Base-by-base conservation (phyloP, 2,329 filamentous ascomycete species). In the Fusarium incarnatum region DNA sequence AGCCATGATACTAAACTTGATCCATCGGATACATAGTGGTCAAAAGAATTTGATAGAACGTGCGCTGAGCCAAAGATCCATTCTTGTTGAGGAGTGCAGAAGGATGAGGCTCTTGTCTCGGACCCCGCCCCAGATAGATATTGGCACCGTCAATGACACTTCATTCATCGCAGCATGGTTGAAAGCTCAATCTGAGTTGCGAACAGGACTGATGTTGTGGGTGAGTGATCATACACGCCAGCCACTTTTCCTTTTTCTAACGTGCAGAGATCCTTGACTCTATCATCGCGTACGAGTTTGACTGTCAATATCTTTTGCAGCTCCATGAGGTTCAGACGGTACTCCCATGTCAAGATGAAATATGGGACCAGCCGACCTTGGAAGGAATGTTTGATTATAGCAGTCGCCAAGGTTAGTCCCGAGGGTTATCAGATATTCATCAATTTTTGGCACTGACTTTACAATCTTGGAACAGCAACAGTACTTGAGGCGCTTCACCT, bases 401-500 rank as follows among this genome's bases (percentile, higher is more conserved):
- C 18, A 30, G 42, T 30, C 44, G 22, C 11, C 23, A 40, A 32
- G 9, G 40, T 34, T 34, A 28, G 49, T 28, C 7, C 12, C 2
- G 7, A 18, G 16, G 28, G 20, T 22, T 15, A 4, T 25, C 10
- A 18, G 4, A 8, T 18, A 8, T 16, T 8, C 11, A 13, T n/a
- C 8, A 22, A 25, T 11, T 9, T 10, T n/a, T 56, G 6, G 16
- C 8, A 47, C 58, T 63, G 20, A 63, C 32, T 27, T 27, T 22
- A 25, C 15, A 56, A 28, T 20, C 11, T 37, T 41, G 47, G 15
- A 7, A 42, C 18, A 64, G 60, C 37, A 34, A 50, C 64, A 9
- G 49, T 71, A 22, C 41, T 48, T 5, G 69, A 72, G 34, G 57
- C 68, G 9, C 56, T 71, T 28, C 56, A 69, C 8, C 53, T 67